Evolutionary conservation across 768 basidiomycete species (phyloP).

Genomic region (Lanmaoa rubissima): DNA sequence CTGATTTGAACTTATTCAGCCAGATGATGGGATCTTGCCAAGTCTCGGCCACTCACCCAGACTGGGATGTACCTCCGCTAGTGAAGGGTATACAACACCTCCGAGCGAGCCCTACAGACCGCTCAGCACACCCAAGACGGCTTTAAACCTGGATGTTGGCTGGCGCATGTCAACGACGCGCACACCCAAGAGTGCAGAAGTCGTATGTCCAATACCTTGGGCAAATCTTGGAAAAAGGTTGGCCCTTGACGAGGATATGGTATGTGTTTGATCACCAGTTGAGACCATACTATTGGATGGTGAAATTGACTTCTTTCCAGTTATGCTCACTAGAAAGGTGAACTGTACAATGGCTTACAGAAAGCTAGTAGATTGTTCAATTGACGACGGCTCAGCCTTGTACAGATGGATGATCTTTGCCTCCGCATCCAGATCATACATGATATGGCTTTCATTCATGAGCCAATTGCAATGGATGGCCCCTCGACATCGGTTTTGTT

Average conservation of each 20-base stretch:
- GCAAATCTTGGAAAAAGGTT: constrained; percentile 27
- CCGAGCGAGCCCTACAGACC: constrained; percentile 8
- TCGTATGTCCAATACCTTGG: constrained; percentile 34
- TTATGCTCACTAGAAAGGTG: constrained; percentile 32
- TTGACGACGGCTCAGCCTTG: constrained; percentile 29
- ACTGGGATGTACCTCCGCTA: neutral
- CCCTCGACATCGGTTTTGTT: constrained; percentile 44
- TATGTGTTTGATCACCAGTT: constrained; percentile 24
- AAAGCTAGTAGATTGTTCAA: neutral
- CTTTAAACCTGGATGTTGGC: constrained; percentile 17
- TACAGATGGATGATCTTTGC: constrained; percentile 38
- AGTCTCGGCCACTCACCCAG: constrained; percentile 11
- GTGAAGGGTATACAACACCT: constrained; percentile 3
- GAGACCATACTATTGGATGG: neutral
- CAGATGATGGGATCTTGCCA: constrained; percentile 19
- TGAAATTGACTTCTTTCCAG: constrained; percentile 10
- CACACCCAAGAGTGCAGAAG: constrained; percentile 35
- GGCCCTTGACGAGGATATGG: constrained; percentile 39
- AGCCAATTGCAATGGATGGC: constrained; percentile 55
- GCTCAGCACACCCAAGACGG: constrained; percentile 2
- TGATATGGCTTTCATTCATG: constrained; percentile 49
- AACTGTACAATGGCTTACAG: neutral
- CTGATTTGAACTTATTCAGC: constrained; percentile 13
- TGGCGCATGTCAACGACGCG: constrained; percentile 44
- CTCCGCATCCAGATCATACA: constrained; percentile 41